Evolutionary conservation across 2,329 filamentous ascomycete species (phyloP).

Genomic region (Davidsoniella neocaledoniae): DNA sequence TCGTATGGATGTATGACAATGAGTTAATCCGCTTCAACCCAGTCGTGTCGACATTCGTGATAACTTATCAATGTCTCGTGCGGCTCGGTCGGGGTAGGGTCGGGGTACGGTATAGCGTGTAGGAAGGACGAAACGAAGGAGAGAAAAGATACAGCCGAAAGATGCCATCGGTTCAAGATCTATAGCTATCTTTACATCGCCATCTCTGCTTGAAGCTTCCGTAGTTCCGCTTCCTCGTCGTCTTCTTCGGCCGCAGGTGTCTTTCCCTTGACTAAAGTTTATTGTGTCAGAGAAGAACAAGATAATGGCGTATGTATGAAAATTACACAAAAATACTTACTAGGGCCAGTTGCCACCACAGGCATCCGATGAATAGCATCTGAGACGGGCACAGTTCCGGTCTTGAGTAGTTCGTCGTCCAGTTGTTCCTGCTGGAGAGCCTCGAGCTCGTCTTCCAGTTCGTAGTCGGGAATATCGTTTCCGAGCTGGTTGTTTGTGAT

Average conservation of each 20-base stretch:
- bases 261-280: conserved; percentile 32
- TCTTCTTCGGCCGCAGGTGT: conserved; percentile 42
- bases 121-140: background rate
- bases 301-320: background rate
- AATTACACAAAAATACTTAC: conserved; percentile 37
- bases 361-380: conserved; percentile 67
- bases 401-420: conserved; percentile 85
- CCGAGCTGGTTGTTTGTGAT: conserved; percentile 56
- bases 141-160: background rate
- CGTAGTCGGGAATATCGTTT: conserved; percentile 64
- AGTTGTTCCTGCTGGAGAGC: conserved; percentile 79
- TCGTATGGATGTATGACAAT: no score
- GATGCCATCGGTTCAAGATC: background rate
- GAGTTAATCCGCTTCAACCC: no score
- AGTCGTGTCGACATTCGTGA: background rate
- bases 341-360: conserved; percentile 53
- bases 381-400: conserved; percentile 65
- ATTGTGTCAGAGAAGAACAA: background rate
- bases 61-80: background rate
- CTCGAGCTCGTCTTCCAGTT: conserved; percentile 73
- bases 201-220: conserved; percentile 92
- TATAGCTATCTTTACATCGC: conserved; percentile 49
- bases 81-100: background rate
- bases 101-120: background rate
- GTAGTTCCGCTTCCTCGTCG: conserved; percentile 88